Evolutionary conservation across 768 basidiomycete species (phyloP).

Genomic region (Pleurotus eryngii): DNA sequence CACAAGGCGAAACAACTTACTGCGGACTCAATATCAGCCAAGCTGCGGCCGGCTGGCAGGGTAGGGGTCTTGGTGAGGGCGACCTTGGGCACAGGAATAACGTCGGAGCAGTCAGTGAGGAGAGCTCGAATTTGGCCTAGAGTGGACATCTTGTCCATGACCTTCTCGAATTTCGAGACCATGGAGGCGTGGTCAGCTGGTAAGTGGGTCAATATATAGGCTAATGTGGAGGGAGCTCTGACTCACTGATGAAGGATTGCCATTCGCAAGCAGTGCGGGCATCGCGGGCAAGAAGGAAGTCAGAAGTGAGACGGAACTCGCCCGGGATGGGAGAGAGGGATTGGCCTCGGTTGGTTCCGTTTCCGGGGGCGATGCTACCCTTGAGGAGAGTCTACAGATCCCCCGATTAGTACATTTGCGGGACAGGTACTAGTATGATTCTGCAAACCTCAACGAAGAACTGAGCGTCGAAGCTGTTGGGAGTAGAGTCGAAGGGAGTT

Average conservation of each 20-base stretch:
- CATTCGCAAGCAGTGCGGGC: slow-evolving; percentile 8
- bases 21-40: slow-evolving; percentile 4
- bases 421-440: not conserved
- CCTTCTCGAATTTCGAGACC: slow-evolving; percentile 13
- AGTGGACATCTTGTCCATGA: slow-evolving; percentile 17
- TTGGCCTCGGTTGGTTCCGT: slow-evolving; percentile 20
- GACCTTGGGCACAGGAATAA: slow-evolving; percentile 15
- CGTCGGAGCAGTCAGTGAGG: slow-evolving; percentile 13
- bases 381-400: slow-evolving; percentile 20
- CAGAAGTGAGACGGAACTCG: slow-evolving; percentile 20
- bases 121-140: slow-evolving; percentile 13
- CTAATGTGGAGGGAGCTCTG: not conserved
- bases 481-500: slow-evolving; percentile 28
- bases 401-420: not conserved
- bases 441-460: slow-evolving; percentile 25
- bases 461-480: slow-evolving; percentile 26
- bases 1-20: not conserved
- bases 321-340: slow-evolving; percentile 20
- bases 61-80: slow-evolving; percentile 17
- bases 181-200: slow-evolving; percentile 13
- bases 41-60: slow-evolving; percentile 14
- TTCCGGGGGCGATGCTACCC: slow-evolving; percentile 24
- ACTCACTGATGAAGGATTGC: slow-evolving; percentile 9
- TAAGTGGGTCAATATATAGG: not conserved
- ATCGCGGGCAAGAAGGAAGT: slow-evolving; percentile 14